Base-by-base conservation (phyloP, 2,329 filamentous ascomycete genomes). In the Microdochium nivale region DNA sequence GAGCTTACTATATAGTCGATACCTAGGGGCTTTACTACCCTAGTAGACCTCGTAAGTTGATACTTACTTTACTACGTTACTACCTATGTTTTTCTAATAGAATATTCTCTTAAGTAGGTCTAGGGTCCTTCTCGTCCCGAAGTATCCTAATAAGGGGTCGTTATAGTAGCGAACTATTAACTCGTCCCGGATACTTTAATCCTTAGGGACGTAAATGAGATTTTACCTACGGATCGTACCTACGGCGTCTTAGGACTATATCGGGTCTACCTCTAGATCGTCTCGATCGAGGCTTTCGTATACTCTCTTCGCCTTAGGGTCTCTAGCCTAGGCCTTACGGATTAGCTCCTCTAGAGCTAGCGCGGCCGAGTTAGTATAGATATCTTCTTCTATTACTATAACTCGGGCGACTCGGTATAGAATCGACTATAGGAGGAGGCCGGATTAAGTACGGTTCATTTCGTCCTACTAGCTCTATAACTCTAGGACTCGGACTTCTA, bases 61-160 rank as follows among this genome's bases (percentile, higher is more conserved):
- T 1, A 54, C 8, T 13, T 37, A 55, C 1, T 25, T 27, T 2
- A 23, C 30, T 13, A 50, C 8, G 16, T 51, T 24, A 24, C 10
- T 48, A 16, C 21, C 27, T 24, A 49, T 48, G 10, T 19, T 4
- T n/a, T 46, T 27, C 37, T 51, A 55, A n/a, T 23, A 49, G 25
- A 37, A 52, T 14, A 21, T 19, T 24, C 48, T 2, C 2, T 11
- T 9, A 1, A 56, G 1, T 0, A 56, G 40, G 24, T 56, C 48
- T 1, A 53, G 48, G 8, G 48, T 54, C 25, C 48, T 51, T 4
- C 25, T 30, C 13, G 27, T 3, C 10, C 52, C 50, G 14, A 47
- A 49, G 24, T 56, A 50, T 25, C 53, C 53, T 23, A 52, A 52
- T 25, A 48, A 32, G 11, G 46, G 46, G 23, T 48, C 46, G 46